These are phyloP conservation scores for Calonectria pseudoreteaudii DNA, from an alignment of 2,329 filamentous ascomycete genomes.

Conservation along the genomic window DNA sequence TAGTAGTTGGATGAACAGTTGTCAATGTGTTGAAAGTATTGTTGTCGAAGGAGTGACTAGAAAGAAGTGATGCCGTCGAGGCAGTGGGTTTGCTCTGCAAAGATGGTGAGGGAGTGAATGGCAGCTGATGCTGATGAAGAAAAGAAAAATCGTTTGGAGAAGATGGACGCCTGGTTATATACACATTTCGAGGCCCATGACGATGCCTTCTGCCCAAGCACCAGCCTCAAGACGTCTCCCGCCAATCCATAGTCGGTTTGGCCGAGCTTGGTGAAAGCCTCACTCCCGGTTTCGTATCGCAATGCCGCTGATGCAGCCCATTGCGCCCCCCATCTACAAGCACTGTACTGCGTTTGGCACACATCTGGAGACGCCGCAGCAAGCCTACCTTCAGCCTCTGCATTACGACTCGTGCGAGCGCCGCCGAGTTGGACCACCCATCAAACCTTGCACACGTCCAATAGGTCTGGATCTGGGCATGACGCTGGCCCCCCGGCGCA, in stretches of 20 bases:
- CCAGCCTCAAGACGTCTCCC: constrained; percentile 1
- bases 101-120: not conserved
- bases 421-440: constrained; percentile 2
- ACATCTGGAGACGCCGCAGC: constrained; percentile 2
- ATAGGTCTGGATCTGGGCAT: constrained; percentile 9
- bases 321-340: not conserved
- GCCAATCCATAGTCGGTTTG: constrained; percentile 2
- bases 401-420: not conserved
- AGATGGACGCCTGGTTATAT: not conserved
- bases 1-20: not conserved
- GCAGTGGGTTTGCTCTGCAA: constrained; percentile 5
- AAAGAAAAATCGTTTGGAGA: too few species aligned
- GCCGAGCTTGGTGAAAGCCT: constrained; percentile 7
- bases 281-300: constrained; percentile 1
- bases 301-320: not conserved
- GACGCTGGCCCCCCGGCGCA: not conserved
- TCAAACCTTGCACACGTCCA: constrained; percentile 14
- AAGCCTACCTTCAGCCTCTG: not conserved
- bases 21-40: not conserved
- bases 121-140: constrained; percentile 7
- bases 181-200: not conserved
- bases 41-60: constrained; percentile 3
- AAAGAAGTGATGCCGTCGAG: constrained; percentile 4
- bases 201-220: not conserved
- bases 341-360: not conserved